These are phyloP conservation scores for Chrysochromulina parva DNA, from an alignment of 78 protist species.

Conservation along the genomic window DNA sequence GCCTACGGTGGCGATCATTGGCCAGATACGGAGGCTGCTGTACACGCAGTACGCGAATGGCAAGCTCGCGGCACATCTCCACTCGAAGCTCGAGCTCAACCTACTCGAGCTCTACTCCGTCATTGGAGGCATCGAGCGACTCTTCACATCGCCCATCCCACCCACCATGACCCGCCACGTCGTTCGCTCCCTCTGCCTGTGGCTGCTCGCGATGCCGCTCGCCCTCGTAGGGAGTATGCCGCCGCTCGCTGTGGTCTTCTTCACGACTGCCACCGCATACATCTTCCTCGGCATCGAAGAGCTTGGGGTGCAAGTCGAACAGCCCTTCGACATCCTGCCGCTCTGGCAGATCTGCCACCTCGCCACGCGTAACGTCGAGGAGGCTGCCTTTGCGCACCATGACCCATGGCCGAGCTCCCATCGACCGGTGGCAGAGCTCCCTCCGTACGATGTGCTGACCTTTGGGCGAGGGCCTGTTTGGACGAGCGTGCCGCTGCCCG, in stretches of 20 bases:
- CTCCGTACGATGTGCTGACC: too few relatives aligned
- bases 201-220: slow-evolving; percentile 1
- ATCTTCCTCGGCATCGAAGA: background rate
- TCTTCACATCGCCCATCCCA: slow-evolving; percentile 6
- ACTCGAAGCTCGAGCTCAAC: background rate
- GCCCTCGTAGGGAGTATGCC: background rate
- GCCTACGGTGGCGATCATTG: background rate
- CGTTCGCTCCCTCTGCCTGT: background rate
- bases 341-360: background rate
- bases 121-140: background rate
- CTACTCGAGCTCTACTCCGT: background rate
- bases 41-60: background rate
- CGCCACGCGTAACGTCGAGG: background rate
- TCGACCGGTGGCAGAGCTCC: too few relatives aligned
- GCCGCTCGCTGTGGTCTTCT: background rate
- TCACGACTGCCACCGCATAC: background rate
- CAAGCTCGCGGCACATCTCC: background rate
- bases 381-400: too few relatives aligned
- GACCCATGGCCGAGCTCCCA: too few relatives aligned
- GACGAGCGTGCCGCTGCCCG: too few relatives aligned
- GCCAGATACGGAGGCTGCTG: background rate
- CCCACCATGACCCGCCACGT: slow-evolving; percentile 18
- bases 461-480: too few relatives aligned
- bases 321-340: slow-evolving; percentile 11
- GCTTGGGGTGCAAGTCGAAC: slow-evolving; percentile 3